Evolutionary conservation across 441 rosid species (phyloP), one percentile per base, ranked within the genome.

Genomic region (Euphorbia schlechtendalii): DNA sequence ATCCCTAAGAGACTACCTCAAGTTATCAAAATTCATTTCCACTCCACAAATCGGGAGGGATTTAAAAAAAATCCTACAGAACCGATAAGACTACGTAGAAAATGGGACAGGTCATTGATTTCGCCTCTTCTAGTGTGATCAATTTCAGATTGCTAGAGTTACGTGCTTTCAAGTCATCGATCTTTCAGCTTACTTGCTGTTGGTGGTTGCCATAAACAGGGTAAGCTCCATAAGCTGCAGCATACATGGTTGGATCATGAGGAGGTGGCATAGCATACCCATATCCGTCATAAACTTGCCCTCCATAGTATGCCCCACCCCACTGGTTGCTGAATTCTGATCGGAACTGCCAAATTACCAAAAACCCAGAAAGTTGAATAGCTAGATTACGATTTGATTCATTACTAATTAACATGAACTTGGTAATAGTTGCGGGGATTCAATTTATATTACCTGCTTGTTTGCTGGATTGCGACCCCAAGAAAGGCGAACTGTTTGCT

Each of bases 381-480:
- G 30, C 1, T n/a, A n/a, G n/a, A n/a, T n/a, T n/a, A n/a, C n/a
- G n/a, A n/a, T n/a, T n/a, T n/a, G n/a, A n/a, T n/a, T n/a, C n/a
- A n/a, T n/a, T n/a, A n/a, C n/a, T n/a, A n/a, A n/a, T n/a, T n/a
- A n/a, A n/a, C n/a, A n/a, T n/a, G n/a, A n/a, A n/a, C n/a, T n/a
- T n/a, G n/a, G n/a, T n/a, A n/a, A n/a, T n/a, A n/a, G n/a, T n/a
- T n/a, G n/a, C n/a, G n/a, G n/a, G n/a, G n/a, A n/a, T n/a, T n/a
- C n/a, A n/a, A n/a, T n/a, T n/a, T n/a, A n/a, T n/a, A n/a, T n/a
- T n/a, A 76, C 98, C 98, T 90, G 96, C 77, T 86, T 92, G 49
- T 83, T 86, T 68, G 86, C 89, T 54, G 96, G 90, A 75, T 81
- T 88, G 61, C 90, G 96, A 18, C 96, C 97, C 98, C 98, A 90